These are phyloP conservation scores for Emergomyces orientalis DNA, from an alignment of 2,329 filamentous ascomycete genomes.

Conservation along the genomic window DNA sequence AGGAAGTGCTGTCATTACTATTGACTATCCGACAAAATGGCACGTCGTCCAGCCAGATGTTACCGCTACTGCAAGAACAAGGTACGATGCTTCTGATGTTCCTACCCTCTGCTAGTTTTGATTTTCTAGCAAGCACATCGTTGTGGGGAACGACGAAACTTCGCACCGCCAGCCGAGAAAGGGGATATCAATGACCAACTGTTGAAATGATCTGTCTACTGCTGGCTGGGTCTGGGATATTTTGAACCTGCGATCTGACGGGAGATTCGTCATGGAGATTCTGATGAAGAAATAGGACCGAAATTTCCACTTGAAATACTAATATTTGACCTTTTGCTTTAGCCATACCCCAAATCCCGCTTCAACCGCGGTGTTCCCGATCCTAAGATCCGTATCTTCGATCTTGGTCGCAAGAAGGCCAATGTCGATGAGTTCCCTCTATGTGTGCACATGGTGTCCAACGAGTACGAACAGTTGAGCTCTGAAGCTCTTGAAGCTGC, in stretches of 20 bases:
- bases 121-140: slow-evolving; percentile 13
- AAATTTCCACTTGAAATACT: background rate
- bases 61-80: slow-evolving; percentile 99
- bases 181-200: too few species aligned
- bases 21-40: slow-evolving; percentile 70
- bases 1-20: slow-evolving; percentile 38
- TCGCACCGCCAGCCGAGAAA: slow-evolving; percentile 9
- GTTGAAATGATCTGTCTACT: background rate
- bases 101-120: slow-evolving; percentile 6
- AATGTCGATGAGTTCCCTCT: slow-evolving; percentile 99
- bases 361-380: slow-evolving; percentile 98
- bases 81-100: slow-evolving; percentile 46
- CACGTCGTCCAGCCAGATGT: slow-evolving; percentile 97
- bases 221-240: background rate
- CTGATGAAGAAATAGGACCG: background rate
- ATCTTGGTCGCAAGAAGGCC: slow-evolving; percentile 96
- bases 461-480: slow-evolving; percentile 99
- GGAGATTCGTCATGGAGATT: background rate
- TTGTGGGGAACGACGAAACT: slow-evolving; percentile 16
- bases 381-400: slow-evolving; percentile 88
- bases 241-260: background rate
- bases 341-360: slow-evolving; percentile 98
- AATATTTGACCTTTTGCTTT: slow-evolving; percentile 10
- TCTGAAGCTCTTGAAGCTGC: slow-evolving; percentile 99
- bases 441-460: slow-evolving; percentile 98